phyloP scores from a whole-genome alignment of 208 protist species.

The Crithidia acanthocephali region DNA sequence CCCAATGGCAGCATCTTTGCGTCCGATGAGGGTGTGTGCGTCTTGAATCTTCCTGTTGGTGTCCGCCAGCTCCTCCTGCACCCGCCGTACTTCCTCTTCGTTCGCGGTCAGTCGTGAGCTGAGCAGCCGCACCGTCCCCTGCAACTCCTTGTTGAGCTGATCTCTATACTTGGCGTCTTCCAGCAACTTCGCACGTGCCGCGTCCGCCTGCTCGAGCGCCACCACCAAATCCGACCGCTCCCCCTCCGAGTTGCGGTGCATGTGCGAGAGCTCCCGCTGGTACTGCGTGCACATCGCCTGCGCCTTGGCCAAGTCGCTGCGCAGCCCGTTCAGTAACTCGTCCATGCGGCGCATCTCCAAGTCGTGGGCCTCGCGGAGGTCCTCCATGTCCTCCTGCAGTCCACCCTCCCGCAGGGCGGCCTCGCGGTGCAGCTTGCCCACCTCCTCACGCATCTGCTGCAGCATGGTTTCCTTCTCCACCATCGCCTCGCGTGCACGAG shows the following conservation, averaged over 20 bases:
- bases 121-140: constrained; percentile 86
- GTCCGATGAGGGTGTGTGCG: constrained; percentile 75
- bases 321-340: constrained; percentile 78
- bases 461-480: constrained; percentile 50
- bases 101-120: constrained; percentile 65
- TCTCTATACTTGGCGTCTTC: constrained; percentile 77
- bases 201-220: constrained; percentile 61
- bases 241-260: constrained; percentile 56
- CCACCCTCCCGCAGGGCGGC: constrained; percentile 47
- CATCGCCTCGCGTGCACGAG: constrained; percentile 45
- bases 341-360: constrained; percentile 79
- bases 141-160: constrained; percentile 79
- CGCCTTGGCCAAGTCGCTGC: constrained; percentile 65
- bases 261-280: constrained; percentile 60
- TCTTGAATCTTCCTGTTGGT: constrained; percentile 75
- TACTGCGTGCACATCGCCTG: constrained; percentile 63
- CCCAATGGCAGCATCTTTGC: constrained; percentile 82
- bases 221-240: constrained; percentile 57
- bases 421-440: constrained; percentile 60
- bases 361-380: constrained; percentile 57
- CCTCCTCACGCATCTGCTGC: constrained; percentile 68
- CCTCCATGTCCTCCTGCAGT: constrained; percentile 67
- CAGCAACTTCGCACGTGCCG: constrained; percentile 56
- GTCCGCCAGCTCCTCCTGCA: constrained; percentile 82
- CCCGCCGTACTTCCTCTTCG: constrained; percentile 74